phyloP scores from a whole-genome alignment of 2,329 filamentous ascomycete species.

The Dactylonectria estremocensis region DNA sequence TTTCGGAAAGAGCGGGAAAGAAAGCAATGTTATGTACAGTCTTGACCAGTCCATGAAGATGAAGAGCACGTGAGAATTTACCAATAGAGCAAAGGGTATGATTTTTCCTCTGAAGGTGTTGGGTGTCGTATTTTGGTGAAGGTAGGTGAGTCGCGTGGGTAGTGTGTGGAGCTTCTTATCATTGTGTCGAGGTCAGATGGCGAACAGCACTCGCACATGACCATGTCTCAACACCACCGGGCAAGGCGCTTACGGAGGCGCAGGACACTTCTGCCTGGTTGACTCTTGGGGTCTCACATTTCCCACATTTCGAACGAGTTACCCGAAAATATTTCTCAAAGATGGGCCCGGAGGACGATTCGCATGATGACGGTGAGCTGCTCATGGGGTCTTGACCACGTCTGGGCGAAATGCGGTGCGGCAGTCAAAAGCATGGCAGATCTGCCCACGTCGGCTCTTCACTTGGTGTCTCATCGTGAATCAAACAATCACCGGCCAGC shows the following conservation, averaged over 20 bases:
- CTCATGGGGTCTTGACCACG: constrained; percentile 37
- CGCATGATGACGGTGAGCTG: constrained; percentile 41
- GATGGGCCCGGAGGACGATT: constrained; percentile 31
- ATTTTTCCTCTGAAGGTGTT: constrained; percentile 12
- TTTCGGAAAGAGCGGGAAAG: constrained; percentile 51
- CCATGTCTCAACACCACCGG: constrained; percentile 30
- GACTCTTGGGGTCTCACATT: constrained; percentile 31
- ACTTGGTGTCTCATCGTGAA: neutral
- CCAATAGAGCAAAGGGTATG: constrained; percentile 41
- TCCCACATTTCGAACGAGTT: neutral
- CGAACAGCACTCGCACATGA: constrained; percentile 41
- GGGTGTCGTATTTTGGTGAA: constrained; percentile 5
- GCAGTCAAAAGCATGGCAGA: constrained; percentile 38
- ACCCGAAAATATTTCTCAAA: constrained; percentile 17
- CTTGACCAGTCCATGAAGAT: constrained; percentile 44
- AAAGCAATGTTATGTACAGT: constrained; percentile 51
- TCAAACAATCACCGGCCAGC: neutral
- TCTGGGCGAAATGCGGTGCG: constrained; percentile 11
- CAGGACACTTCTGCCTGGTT: constrained; percentile 44
- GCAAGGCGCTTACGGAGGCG: constrained; percentile 37
- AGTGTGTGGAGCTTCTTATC: constrained; percentile 19
- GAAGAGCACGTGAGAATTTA: constrained; percentile 40
- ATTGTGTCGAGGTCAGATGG: constrained; percentile 40
- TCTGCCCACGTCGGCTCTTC: constrained; percentile 9
- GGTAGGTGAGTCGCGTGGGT: constrained; percentile 40